These are phyloP conservation scores for Claviceps sp. DNA, from an alignment of 2,329 filamentous ascomycete genomes.

Conservation along the genomic window DNA sequence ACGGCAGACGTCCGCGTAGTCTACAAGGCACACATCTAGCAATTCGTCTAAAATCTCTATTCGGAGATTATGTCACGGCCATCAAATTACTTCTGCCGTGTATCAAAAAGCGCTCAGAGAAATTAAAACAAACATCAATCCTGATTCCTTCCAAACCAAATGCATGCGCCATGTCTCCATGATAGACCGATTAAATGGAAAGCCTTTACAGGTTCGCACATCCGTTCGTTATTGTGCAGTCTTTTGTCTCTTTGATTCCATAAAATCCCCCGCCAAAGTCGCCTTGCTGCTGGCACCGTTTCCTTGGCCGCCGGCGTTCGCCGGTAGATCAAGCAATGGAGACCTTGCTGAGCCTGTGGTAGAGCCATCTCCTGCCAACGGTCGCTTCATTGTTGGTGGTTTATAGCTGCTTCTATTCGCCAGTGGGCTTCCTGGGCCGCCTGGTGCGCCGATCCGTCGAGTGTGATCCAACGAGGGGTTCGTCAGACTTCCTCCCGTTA, in stretches of 20 bases:
- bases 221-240: constrained; percentile 7
- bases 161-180: constrained; percentile 14
- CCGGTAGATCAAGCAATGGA: constrained; percentile 37
- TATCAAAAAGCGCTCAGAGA: neutral
- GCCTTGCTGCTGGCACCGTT: constrained; percentile 5
- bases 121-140: neutral
- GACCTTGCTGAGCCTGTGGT: constrained; percentile 19
- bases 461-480: constrained; percentile 42
- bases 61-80: neutral
- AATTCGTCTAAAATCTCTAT: neutral
- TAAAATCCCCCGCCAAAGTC: constrained; percentile 11
- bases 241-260: constrained; percentile 41
- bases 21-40: neutral
- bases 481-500: constrained; percentile 26
- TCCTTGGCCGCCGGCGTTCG: constrained; percentile 23
- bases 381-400: constrained; percentile 45
- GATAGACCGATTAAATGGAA: neutral
- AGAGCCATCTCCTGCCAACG: constrained; percentile 20
- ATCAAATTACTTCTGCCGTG: neutral
- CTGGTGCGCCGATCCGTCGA: constrained; percentile 46
- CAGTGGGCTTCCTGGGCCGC: constrained; percentile 39
- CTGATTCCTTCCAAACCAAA: neutral
- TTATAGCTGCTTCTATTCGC: constrained; percentile 45
- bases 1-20: neutral
- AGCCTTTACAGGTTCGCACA: neutral